These are phyloP conservation scores for Kwoniella mangroviensis DNA, from an alignment of 768 basidiomycete species.

Conservation along the genomic window DNA sequence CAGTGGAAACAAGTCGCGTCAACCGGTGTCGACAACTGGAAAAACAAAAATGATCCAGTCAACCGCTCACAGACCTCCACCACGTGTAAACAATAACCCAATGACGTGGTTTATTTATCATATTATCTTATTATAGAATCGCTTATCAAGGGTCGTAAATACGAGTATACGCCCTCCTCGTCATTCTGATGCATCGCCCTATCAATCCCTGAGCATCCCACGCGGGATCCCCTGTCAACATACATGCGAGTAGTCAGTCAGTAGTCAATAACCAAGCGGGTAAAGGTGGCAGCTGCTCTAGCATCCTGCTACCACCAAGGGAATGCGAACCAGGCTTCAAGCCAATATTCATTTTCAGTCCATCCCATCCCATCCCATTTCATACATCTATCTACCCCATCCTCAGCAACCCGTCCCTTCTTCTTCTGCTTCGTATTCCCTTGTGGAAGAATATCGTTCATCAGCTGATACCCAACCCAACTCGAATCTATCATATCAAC, in stretches of 20 bases:
- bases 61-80: constrained; percentile 1
- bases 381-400: background rate
- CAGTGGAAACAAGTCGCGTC: constrained; percentile 16
- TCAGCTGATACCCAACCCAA: background rate
- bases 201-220: background rate
- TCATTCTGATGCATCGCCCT: constrained; percentile 12
- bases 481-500: no score
- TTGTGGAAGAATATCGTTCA: background rate
- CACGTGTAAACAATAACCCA: no score
- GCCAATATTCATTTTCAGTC: background rate
- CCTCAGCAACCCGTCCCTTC: background rate
- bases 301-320: background rate
- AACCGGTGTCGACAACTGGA: background rate
- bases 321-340: background rate
- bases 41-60: constrained; percentile 8
- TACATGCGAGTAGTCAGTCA: background rate
- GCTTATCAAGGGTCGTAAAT: constrained; percentile 1
- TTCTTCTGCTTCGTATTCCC: no score
- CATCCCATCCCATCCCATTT: background rate
- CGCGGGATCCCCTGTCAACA: background rate
- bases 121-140: background rate
- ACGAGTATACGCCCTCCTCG: background rate
- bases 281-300: background rate
- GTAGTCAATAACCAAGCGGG: background rate
- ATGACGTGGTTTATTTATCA: constrained; percentile 10